Conservation (phyloP, 305 asterid species). For the Fraxinus sp. region DNA sequence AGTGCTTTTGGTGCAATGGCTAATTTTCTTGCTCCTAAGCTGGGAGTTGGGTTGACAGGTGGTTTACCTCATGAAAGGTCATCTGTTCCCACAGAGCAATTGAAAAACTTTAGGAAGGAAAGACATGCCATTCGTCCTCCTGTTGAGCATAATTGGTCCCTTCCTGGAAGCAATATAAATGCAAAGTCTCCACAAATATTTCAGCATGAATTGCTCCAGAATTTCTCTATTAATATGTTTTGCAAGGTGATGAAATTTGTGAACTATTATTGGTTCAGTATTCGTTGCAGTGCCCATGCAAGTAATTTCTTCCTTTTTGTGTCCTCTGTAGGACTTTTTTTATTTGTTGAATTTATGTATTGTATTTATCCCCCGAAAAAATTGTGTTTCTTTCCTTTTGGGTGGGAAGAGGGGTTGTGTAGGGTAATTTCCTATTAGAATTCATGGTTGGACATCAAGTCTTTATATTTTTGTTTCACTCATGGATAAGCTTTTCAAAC, state of each 20-base stretch:
- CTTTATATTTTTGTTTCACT: neutral
- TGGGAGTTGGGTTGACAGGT: slow-evolving; percentile 67
- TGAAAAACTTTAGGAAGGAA: slow-evolving; percentile 63
- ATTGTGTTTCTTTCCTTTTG: slow-evolving; percentile 1
- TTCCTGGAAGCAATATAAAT: slow-evolving; percentile 58
- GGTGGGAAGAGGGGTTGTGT: neutral
- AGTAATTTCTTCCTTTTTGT: slow-evolving; percentile 3
- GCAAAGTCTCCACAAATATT: slow-evolving; percentile 77
- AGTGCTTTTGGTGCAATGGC: slow-evolving; percentile 97
- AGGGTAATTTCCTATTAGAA: neutral
- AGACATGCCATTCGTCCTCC: slow-evolving; percentile 98
- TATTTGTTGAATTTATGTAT: neutral
- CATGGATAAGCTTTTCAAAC: neutral
- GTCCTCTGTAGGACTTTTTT: slow-evolving; percentile 13
- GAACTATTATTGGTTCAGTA: slow-evolving; percentile 4
- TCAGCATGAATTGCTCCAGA: slow-evolving; percentile 97
- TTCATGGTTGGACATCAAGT: neutral
- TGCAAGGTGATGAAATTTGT: slow-evolving; percentile 64
- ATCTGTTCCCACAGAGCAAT: slow-evolving; percentile 58
- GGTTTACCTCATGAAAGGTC: slow-evolving; percentile 69
- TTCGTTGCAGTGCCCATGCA: neutral
- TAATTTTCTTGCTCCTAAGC: slow-evolving; percentile 89
- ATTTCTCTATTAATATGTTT: slow-evolving; percentile 90
- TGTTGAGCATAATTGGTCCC: slow-evolving; percentile 92
- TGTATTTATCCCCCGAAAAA: neutral